A percentile compares a stretch with the other conserved stretches of the same genome.
phyloP scores from a whole-genome alignment of 495 filamentous ascomycete genomes.

The Penicillium mononematosum region DNA sequence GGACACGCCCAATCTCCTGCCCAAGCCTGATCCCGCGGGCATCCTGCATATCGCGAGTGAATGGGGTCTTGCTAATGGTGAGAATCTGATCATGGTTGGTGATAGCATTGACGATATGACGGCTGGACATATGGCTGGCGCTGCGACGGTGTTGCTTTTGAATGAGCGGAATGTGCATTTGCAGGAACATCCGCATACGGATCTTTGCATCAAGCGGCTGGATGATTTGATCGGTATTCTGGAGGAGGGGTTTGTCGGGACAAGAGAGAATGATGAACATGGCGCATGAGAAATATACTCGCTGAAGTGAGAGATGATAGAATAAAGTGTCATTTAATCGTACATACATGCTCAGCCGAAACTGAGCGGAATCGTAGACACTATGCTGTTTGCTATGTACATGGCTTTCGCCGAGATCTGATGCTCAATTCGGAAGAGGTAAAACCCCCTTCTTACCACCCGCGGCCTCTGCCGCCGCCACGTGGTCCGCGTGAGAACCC shows the following conservation, averaged over 20 bases:
- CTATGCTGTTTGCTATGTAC: not conserved
- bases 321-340: not conserved
- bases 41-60: constrained; percentile 75
- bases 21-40: constrained; percentile 87
- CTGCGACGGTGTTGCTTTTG: constrained; percentile 82
- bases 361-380: not conserved
- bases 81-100: constrained; percentile 66
- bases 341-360: not conserved
- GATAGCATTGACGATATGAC: constrained; percentile 95
- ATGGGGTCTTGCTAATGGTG: constrained; percentile 63
- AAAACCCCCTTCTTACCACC: not conserved
- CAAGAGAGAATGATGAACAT: constrained; percentile 21
- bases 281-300: not conserved
- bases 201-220: constrained; percentile 61
- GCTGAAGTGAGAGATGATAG: not conserved
- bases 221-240: constrained; percentile 72
- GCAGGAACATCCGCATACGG: constrained; percentile 73
- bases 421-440: not conserved
- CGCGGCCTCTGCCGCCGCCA: constrained; percentile 3
- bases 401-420: not conserved
- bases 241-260: constrained; percentile 60
- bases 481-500: constrained; percentile 8
- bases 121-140: constrained; percentile 78
- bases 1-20: constrained; percentile 63
- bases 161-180: constrained; percentile 78